Conservation (phyloP, 1,284 basidiomycete species). For the Abortiporus biennis region DNA sequence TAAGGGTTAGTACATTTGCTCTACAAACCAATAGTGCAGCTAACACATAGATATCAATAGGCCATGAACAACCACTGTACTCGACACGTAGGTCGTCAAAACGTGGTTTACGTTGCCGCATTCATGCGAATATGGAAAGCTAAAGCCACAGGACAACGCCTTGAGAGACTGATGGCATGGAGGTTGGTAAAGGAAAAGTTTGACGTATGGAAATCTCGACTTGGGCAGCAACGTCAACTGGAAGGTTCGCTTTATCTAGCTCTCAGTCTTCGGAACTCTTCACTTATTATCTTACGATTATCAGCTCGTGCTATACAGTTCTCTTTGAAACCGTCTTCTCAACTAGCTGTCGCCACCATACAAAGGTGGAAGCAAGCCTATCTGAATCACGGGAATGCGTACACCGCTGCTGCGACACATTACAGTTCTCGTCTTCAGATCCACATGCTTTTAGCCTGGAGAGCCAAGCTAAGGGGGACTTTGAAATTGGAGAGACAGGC, state of each 20-base stretch:
- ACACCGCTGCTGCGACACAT: slow-evolving; percentile 42
- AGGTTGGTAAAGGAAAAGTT: slow-evolving; percentile 43
- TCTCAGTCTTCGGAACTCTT: too few relatives aligned
- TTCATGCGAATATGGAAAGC: slow-evolving; percentile 69
- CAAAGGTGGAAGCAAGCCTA: slow-evolving; percentile 44
- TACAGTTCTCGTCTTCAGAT: slow-evolving; percentile 40
- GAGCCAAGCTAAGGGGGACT: slow-evolving; percentile 45
- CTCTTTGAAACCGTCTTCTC: slow-evolving; percentile 37
- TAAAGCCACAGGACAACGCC: slow-evolving; percentile 55
- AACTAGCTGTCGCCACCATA: slow-evolving; percentile 33
- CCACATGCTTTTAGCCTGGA: slow-evolving; percentile 51
- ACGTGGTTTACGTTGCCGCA: slow-evolving; percentile 57
- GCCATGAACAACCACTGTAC: slow-evolving; percentile 45
- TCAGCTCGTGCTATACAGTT: slow-evolving; percentile 50
- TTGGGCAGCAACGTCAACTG: slow-evolving; percentile 33
- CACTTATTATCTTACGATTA: slow-evolving; percentile 1
- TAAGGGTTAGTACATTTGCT: slow-evolving; percentile 36
- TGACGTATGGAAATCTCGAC: slow-evolving; percentile 46
- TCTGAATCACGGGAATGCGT: slow-evolving; percentile 44
- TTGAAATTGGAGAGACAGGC: slow-evolving; percentile 53
- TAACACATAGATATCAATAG: slow-evolving; percentile 22
- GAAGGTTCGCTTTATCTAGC: slow-evolving; percentile 35
- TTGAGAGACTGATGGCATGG: slow-evolving; percentile 47
- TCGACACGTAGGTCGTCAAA: slow-evolving; percentile 55
- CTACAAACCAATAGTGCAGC: neutral